Evolutionary conservation across 208 protist genomes (phyloP), one percentile per base, ranked within the genome.

Genomic region (Wallacemonas sp.): DNA sequence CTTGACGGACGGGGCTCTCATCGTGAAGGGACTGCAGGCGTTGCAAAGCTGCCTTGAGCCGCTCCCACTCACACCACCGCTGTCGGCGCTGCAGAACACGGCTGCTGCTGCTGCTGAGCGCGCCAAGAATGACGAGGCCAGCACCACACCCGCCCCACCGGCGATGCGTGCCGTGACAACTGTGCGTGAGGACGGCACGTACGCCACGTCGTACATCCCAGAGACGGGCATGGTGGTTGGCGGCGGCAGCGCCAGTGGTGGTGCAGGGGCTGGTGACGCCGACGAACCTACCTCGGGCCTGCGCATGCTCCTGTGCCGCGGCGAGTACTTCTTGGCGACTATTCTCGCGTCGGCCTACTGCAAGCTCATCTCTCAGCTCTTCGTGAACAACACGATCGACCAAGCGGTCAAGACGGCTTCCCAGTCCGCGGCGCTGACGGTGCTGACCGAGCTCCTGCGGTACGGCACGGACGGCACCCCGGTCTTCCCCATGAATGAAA

Each of bases 261-360:
- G 16, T 58, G 44, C 44, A 32, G 34, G 27, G 1, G 46, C 23
- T 47, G 41, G 57, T 54, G 61, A 36, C 49, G 17, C 48, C 1
- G 57, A 62, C 27, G 64, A 30, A 19, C 16, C 60, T 17, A 78
- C 65, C 4, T 12, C 52, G 33, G 83, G 84, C 14, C 65, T 96
- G 67, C 81, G 88, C 1, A 21, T 43, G 39, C 58, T 81, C 4
- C 72, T 98, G 47, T 62, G 77, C 23, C 68, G 74, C 27, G 97
- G 98, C 11, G 96, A 99, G 68, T 98, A 97, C 72, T 99, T 98
- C 78, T 72, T 99, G 29, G 95, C 85, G 0, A 46, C 94, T 9
- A 83, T 88, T 2, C 68, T 99, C 11, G 85, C 89, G 26, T 90
- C 74, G 21, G 92, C 97, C 2, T 74, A 99, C 0, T 79, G 88